Conservation (phyloP, 108 stramenopile genomes). For the Fragilaria radians region DNA sequence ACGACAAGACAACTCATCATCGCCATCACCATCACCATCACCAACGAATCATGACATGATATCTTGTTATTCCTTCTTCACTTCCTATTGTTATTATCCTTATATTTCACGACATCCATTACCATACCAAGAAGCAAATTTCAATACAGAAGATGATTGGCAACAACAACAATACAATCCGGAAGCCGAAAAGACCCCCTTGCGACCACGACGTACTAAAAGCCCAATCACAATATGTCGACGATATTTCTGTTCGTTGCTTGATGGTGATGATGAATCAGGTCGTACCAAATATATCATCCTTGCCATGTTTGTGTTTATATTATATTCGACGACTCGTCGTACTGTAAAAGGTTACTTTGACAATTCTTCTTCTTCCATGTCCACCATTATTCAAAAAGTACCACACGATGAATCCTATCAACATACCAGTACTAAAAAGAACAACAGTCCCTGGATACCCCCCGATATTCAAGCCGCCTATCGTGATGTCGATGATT, state of each 20-base stretch:
- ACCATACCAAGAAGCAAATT: too few relatives aligned
- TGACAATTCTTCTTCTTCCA: not conserved
- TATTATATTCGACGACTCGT: not conserved
- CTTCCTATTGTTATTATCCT: too few relatives aligned
- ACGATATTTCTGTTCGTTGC: not conserved
- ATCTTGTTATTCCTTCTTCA: too few relatives aligned
- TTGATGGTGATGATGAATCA: not conserved
- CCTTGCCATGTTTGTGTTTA: not conserved
- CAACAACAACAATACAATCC: not conserved
- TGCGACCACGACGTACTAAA: not conserved
- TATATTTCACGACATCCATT: too few relatives aligned
- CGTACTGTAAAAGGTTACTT: not conserved
- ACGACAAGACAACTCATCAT: not conserved
- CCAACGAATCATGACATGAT: not conserved
- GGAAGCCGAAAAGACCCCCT: not conserved
- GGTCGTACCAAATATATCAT: constrained; percentile 1
- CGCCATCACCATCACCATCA: not conserved
- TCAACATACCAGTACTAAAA: too few relatives aligned
- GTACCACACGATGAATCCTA: too few relatives aligned
- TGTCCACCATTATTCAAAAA: not conserved
- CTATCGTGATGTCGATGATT: constrained; percentile 1
- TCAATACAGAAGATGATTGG: too few relatives aligned
- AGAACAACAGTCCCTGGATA: not conserved
- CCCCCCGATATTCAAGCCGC: not conserved
- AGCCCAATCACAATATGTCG: not conserved